These are phyloP conservation scores for Xylariaceae sp. DNA, from an alignment of 2,329 filamentous ascomycete species.

Conservation along the genomic window DNA sequence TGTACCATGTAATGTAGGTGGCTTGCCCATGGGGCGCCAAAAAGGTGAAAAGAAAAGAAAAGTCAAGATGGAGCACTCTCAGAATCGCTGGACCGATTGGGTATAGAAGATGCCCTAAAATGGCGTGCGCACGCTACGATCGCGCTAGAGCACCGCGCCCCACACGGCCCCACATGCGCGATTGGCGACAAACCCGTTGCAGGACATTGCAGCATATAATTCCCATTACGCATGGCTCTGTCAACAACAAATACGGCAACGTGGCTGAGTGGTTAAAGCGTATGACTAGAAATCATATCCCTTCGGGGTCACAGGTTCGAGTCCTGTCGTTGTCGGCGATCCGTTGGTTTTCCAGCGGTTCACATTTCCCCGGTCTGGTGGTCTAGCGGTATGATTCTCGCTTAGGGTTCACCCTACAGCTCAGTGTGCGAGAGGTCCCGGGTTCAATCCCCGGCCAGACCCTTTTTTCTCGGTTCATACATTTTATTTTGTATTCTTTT, in stretches of 20 bases:
- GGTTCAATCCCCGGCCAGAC: constrained; percentile 41
- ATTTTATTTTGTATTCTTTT: neutral
- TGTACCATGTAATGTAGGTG: no score
- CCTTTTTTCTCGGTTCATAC: constrained; percentile 19
- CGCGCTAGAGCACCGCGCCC: neutral
- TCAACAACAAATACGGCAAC: constrained; percentile 10
- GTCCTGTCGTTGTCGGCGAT: constrained; percentile 21
- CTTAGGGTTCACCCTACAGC: constrained; percentile 50
- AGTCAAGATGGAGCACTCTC: no score
- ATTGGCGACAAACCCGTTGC: no score
- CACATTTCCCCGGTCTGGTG: constrained; percentile 41
- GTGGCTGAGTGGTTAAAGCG: constrained; percentile 25
- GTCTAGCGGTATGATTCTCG: constrained; percentile 70
- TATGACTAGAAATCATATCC: constrained; percentile 25
- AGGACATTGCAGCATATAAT: neutral
- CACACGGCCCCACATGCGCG: neutral
- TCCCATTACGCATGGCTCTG: neutral
- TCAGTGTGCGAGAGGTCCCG: constrained; percentile 39
- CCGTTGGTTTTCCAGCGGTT: neutral
- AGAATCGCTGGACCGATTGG: no score
- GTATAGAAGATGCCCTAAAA: no score
- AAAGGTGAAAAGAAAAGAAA: no score
- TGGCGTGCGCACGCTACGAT: neutral
- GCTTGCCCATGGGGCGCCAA: no score
- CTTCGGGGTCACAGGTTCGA: constrained; percentile 24